A percentile compares a stretch with the other conserved stretches of the same genome.
Evolutionary conservation across 768 basidiomycete genomes (phyloP).

Genomic region (Russula earlei): DNA sequence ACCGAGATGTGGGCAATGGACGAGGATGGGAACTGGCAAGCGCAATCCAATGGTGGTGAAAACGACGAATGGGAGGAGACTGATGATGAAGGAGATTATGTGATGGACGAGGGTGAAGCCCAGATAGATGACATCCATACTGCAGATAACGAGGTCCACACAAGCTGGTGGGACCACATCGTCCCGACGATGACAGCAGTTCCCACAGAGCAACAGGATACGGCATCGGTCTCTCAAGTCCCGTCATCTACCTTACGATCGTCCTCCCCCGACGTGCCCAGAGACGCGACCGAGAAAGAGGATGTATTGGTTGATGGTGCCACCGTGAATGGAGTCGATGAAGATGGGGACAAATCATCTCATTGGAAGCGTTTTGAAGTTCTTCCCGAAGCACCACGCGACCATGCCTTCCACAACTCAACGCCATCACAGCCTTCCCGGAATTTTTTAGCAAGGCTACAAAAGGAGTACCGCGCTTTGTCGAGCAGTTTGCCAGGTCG

Average conservation of each 20-base stretch:
- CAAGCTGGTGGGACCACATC: constrained; percentile 18
- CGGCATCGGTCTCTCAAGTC: constrained; percentile 15
- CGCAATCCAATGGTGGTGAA: constrained; percentile 22
- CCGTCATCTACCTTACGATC: constrained; percentile 18
- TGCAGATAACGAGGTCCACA: constrained; percentile 7
- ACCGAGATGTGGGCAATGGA: constrained; percentile 33
- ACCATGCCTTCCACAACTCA: constrained; percentile 72
- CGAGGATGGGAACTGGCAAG: constrained; percentile 31
- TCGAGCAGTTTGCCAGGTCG: constrained; percentile 74
- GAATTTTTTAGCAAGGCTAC: constrained; percentile 63
- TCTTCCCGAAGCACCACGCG: constrained; percentile 60
- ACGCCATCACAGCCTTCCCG: constrained; percentile 57
- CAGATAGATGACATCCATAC: constrained; percentile 13
- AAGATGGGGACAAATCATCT: constrained; percentile 29
- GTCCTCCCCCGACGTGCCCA: constrained; percentile 25
- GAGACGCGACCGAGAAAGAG: constrained; percentile 24
- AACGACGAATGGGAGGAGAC: constrained; percentile 29
- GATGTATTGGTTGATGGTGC: constrained; percentile 24
- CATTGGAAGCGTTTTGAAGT: constrained; percentile 80
- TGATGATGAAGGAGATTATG: constrained; percentile 29
- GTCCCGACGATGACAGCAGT: constrained; percentile 7
- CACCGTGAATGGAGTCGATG: constrained; percentile 12
- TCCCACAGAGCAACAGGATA: constrained; percentile 6
- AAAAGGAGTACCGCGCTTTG: constrained; percentile 76
- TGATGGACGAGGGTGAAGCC: constrained; percentile 32